Conservation (phyloP, 768 basidiomycete genomes). For the Lactarius indigo region DNA sequence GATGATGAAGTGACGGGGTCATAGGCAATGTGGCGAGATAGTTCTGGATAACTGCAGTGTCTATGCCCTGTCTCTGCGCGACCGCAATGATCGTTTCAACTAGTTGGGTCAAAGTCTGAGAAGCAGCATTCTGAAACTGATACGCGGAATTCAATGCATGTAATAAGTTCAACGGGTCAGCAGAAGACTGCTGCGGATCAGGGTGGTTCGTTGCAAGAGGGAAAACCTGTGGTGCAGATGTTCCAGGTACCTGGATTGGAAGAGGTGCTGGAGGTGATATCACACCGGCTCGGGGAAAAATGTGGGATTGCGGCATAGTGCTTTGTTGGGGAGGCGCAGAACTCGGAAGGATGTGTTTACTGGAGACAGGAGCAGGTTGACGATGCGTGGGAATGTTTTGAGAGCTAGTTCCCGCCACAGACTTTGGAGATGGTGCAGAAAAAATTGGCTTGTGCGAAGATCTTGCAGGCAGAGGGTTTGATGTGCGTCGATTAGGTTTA, state of each 20-base stretch:
- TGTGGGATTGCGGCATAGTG: background rate
- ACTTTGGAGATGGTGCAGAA: background rate
- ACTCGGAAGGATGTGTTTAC: background rate
- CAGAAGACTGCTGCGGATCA: background rate
- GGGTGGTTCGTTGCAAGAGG: background rate
- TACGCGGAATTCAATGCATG: slow-evolving; percentile 15
- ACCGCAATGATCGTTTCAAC: slow-evolving; percentile 24
- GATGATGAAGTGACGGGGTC: background rate
- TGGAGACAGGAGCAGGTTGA: background rate
- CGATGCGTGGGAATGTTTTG: background rate
- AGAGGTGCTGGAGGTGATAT: background rate
- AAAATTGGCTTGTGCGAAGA: background rate
- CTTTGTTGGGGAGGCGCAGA: background rate
- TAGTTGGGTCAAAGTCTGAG: slow-evolving; percentile 17
- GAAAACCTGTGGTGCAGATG: background rate
- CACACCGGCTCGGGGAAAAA: background rate
- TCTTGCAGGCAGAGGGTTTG: background rate
- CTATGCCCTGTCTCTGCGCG: slow-evolving; percentile 20
- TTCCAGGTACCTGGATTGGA: background rate
- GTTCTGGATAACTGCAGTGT: slow-evolving; percentile 19
- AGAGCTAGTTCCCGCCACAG: background rate
- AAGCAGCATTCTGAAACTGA: slow-evolving; percentile 12
- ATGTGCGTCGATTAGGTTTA: background rate
- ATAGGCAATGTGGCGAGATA: slow-evolving; percentile 19
- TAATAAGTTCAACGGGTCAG: slow-evolving; percentile 2